Percentiles rank a stretch among this genome's conserved stretches.
phyloP scores from a whole-genome alignment of 2,329 filamentous ascomycete species.

The Dryadomyces sulphureus region DNA sequence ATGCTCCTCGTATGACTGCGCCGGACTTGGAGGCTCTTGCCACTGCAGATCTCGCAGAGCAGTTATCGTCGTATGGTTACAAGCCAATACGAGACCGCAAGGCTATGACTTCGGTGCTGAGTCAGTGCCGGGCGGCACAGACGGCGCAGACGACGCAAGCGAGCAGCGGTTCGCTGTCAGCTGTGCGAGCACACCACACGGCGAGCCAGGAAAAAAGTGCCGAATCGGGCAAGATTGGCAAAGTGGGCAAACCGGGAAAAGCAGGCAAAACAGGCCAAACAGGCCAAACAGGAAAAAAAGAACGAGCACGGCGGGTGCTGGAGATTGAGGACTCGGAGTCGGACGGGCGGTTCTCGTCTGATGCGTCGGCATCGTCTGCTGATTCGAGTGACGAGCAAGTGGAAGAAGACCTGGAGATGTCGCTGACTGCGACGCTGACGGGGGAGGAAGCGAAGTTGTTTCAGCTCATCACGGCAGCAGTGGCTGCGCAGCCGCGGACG shows the following conservation, averaged over 20 bases:
- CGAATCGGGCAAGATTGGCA: too few relatives aligned
- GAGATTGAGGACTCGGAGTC: constrained; percentile 10
- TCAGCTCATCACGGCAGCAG: constrained; percentile 36
- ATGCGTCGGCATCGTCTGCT: not conserved
- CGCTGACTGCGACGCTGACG: constrained; percentile 20
- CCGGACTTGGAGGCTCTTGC: constrained; percentile 49
- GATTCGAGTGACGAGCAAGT: not conserved
- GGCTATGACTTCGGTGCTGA: constrained; percentile 54
- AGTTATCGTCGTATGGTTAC: constrained; percentile 53
- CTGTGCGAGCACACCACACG: constrained; percentile 10
- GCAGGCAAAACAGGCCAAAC: too few relatives aligned
- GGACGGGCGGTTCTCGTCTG: constrained; percentile 24
- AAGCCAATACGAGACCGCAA: constrained; percentile 54
- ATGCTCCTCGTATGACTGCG: not conserved
- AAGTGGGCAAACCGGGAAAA: too few relatives aligned
- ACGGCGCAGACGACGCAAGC: too few relatives aligned
- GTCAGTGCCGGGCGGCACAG: constrained; percentile 46
- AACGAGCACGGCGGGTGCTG: constrained; percentile 1
- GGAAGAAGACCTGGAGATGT: constrained; percentile 7
- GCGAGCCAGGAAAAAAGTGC: constrained; percentile 9
- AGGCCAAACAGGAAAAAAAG: too few relatives aligned
- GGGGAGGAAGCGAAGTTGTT: constrained; percentile 32
- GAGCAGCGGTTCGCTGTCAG: not conserved
- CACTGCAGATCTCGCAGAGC: constrained; percentile 44
- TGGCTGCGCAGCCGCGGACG: constrained; percentile 34